Percentiles rank a stretch among this genome's conserved stretches.
Conservation (phyloP, 2,329 filamentous ascomycete genomes). For the Fusarium pininemorale region DNA sequence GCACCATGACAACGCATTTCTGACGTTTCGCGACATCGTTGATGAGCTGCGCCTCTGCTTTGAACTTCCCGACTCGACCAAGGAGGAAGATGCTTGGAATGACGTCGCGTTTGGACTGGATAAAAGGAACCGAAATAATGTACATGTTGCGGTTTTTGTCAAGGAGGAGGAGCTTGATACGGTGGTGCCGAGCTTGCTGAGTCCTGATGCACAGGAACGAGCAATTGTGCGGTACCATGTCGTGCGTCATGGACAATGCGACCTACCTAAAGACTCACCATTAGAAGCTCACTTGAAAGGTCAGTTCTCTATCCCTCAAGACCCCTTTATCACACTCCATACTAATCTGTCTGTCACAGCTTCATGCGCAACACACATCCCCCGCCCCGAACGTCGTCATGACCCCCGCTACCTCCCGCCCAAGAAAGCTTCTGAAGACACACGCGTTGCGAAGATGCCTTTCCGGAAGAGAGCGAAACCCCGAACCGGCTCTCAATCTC, state of each 20-base stretch:
- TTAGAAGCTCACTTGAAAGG: background rate
- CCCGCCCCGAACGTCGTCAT: background rate
- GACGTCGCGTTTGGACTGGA: slow-evolving; percentile 1
- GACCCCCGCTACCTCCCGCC: background rate
- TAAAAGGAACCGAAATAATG: background rate
- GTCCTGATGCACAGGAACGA: background rate
- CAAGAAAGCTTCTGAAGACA: background rate
- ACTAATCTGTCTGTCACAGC: background rate
- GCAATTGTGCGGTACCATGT: background rate
- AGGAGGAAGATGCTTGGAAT: background rate
- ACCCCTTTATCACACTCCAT: background rate
- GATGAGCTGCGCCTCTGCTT: slow-evolving; percentile 31
- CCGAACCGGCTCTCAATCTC: background rate
- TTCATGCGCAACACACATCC: background rate
- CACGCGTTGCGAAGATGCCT: background rate
- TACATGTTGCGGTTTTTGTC: background rate
- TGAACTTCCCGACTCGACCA: background rate
- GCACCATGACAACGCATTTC: background rate
- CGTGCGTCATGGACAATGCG: background rate
- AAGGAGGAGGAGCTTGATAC: background rate
- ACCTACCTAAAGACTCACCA: background rate
- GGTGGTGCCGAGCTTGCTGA: background rate
- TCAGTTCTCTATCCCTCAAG: background rate
- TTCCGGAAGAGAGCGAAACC: background rate
- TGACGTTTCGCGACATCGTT: slow-evolving; percentile 24